These are phyloP conservation scores for Haplosporangium sp. DNA, from an alignment of 371 early-diverging fungal genomes.

Conservation along the genomic window DNA sequence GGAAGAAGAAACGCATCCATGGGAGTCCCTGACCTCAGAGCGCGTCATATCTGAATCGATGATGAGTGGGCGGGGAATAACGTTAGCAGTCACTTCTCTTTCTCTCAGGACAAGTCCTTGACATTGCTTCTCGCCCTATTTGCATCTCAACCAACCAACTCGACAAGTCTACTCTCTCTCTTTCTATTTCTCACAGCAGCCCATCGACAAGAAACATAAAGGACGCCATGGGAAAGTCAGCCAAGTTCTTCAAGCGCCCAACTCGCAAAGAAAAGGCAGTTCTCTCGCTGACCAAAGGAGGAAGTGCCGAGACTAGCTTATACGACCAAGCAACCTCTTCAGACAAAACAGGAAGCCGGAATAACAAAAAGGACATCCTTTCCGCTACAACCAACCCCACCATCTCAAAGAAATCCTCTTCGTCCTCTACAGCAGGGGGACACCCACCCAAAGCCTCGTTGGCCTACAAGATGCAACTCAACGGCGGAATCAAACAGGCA, in stretches of 20 bases:
- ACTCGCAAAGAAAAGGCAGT: conserved; percentile 69
- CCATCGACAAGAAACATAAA: not conserved
- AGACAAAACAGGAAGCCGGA: not conserved
- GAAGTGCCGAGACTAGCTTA: conserved; percentile 37
- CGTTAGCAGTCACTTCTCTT: not conserved
- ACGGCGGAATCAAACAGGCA: conserved; percentile 48
- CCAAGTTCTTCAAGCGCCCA: conserved; percentile 71
- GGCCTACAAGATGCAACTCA: conserved; percentile 50
- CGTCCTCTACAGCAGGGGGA: conserved; percentile 10
- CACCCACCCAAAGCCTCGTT: conserved; percentile 48
- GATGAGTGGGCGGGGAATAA: not conserved
- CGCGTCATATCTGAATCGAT: not conserved
- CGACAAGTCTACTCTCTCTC: too few species aligned
- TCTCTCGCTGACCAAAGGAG: conserved; percentile 46
- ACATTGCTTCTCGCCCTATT: too few species aligned
- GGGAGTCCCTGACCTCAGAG: not conserved
- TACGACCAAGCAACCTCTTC: conserved; percentile 18
- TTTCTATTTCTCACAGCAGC: conserved; percentile 1
- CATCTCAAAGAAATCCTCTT: conserved; percentile 40
- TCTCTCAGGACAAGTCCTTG: too few species aligned
- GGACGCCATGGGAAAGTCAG: conserved; percentile 66
- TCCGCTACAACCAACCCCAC: conserved; percentile 48
- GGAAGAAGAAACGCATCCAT: too few species aligned
- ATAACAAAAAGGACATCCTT: conserved; percentile 41
- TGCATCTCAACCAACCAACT: too few species aligned